phyloP scores from a whole-genome alignment of 1,284 basidiomycete genomes.

The Trichosporon sp. region DNA sequence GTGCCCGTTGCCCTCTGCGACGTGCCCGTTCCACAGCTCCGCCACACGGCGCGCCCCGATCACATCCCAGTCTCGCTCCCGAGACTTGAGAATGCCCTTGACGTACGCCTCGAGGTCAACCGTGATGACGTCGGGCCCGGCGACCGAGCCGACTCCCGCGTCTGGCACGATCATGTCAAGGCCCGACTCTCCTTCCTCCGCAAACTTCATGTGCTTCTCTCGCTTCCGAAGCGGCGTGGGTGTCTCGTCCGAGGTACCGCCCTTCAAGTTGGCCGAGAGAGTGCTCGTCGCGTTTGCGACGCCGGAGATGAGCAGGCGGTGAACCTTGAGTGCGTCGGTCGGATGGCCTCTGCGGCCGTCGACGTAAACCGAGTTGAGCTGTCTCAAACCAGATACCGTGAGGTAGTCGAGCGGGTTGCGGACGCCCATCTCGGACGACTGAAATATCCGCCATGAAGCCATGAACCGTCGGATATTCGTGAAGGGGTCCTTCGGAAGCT shows the following conservation, averaged over 20 bases:
- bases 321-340: constrained; percentile 39
- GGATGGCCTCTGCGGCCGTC: constrained; percentile 29
- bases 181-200: constrained; percentile 24
- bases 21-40: constrained; percentile 38
- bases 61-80: constrained; percentile 43
- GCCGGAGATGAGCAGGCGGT: constrained; percentile 35
- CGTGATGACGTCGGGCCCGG: constrained; percentile 43
- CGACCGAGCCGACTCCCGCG: constrained; percentile 38
- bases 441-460: constrained; percentile 31
- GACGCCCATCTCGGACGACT: constrained; percentile 13
- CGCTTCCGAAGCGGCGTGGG: constrained; percentile 33
- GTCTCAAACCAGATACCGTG: constrained; percentile 30
- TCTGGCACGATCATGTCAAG: constrained; percentile 37
- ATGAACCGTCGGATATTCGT: constrained; percentile 32
- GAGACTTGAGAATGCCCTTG: constrained; percentile 36
- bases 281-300: constrained; percentile 38
- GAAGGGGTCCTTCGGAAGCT: constrained; percentile 44
- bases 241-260: constrained; percentile 29
- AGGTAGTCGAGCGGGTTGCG: constrained; percentile 12
- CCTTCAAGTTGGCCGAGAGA: constrained; percentile 39
- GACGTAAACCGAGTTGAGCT: constrained; percentile 31
- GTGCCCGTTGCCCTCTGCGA: constrained; percentile 12
- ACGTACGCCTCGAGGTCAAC: constrained; percentile 44
- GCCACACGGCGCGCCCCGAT: constrained; percentile 43
- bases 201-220: constrained; percentile 38